Evolutionary conservation across 305 asterid genomes (phyloP).

Genomic region (Fraxinus albicans): DNA sequence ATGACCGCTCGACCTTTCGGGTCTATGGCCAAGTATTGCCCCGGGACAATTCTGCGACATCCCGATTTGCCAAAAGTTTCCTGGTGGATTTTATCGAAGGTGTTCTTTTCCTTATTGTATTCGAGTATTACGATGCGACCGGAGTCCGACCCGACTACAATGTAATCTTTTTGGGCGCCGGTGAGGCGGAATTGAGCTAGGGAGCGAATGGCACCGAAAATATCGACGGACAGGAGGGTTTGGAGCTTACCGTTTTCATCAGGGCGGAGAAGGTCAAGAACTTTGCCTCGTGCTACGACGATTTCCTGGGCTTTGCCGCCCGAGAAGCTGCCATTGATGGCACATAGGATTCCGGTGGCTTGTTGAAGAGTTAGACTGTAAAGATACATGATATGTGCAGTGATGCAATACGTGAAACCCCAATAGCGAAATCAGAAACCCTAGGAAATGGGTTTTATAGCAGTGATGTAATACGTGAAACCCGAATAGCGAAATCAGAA

Average conservation of each 20-base stretch:
- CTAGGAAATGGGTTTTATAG: slow-evolving; percentile 30
- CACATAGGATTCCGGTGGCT: slow-evolving; percentile 83
- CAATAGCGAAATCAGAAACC: slow-evolving; percentile 45
- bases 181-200: slow-evolving; percentile 92
- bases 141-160: slow-evolving; percentile 95
- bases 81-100: slow-evolving; percentile 82
- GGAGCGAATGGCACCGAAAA: slow-evolving; percentile 88
- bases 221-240: slow-evolving; percentile 78
- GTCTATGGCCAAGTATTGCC: slow-evolving; percentile 89
- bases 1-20: slow-evolving; percentile 99
- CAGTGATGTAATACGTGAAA: slow-evolving; percentile 1
- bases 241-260: slow-evolving; percentile 94
- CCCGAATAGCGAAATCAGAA: slow-evolving; percentile 32
- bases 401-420: slow-evolving; percentile 11
- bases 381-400: slow-evolving; percentile 55
- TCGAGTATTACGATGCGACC: slow-evolving; percentile 88
- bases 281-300: slow-evolving; percentile 88
- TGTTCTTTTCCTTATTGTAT: slow-evolving; percentile 80
- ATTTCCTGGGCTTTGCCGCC: slow-evolving; percentile 90
- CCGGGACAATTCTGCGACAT: slow-evolving; percentile 92
- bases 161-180: slow-evolving; percentile 91
- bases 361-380: slow-evolving; percentile 88
- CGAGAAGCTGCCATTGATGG: slow-evolving; percentile 92
- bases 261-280: slow-evolving; percentile 93
- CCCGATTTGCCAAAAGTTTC: slow-evolving; percentile 98